These are phyloP conservation scores for Fusarium ramigenum DNA, from an alignment of 2,329 filamentous ascomycete genomes.

Conservation along the genomic window DNA sequence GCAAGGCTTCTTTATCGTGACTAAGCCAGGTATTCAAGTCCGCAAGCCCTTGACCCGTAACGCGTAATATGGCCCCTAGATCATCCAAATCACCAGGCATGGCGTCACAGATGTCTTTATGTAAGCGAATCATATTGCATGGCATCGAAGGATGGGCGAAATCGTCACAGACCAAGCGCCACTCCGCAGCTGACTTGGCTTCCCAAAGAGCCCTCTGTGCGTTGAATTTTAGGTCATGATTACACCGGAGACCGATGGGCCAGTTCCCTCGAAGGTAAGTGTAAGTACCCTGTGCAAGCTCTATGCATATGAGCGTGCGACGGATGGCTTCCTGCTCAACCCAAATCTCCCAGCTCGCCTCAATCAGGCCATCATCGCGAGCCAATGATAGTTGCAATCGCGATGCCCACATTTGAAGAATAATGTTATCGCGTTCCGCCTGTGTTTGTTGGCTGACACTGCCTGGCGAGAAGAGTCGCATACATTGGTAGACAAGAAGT, in stretches of 20 bases:
- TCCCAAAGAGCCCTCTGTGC: background rate
- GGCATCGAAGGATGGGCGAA: background rate
- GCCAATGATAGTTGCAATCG: background rate
- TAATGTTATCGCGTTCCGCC: background rate
- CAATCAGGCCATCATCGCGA: rapidly evolving
- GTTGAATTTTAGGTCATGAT: background rate
- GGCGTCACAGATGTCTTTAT: background rate
- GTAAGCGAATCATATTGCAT: background rate
- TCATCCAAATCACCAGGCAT: background rate
- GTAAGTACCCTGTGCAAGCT: background rate
- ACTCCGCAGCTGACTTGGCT: background rate
- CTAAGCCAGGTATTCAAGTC: background rate
- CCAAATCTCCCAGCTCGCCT: background rate
- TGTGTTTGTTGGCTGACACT: background rate
- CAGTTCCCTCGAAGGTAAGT: background rate
- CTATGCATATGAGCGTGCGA: background rate
- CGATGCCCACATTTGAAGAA: background rate
- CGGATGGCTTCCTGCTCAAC: background rate
- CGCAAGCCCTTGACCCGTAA: background rate
- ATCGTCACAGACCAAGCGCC: background rate
- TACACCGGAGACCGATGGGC: background rate
- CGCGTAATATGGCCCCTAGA: background rate
- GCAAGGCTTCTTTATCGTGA: background rate
- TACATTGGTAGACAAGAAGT: background rate
- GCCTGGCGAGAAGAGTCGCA: background rate